phyloP scores from a whole-genome alignment of 495 filamentous ascomycete genomes.

The Poronia punctata region DNA sequence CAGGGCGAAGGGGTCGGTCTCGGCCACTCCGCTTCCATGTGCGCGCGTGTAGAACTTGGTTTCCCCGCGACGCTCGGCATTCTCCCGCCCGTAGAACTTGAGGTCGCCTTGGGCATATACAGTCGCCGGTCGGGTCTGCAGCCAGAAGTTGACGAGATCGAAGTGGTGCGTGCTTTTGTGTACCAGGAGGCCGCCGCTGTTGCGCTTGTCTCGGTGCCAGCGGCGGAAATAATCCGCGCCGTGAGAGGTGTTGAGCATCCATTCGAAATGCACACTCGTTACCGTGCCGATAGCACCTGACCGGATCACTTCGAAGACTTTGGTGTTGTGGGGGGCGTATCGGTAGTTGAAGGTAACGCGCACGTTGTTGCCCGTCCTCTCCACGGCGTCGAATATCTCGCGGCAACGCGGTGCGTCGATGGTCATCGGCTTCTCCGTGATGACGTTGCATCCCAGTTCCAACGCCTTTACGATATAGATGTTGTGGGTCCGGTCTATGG shows the following conservation, averaged over 20 bases:
- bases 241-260: constrained; percentile 53
- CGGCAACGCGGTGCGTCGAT: constrained; percentile 48
- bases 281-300: constrained; percentile 46
- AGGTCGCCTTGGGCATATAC: constrained; percentile 42
- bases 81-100: constrained; percentile 41
- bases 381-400: constrained; percentile 39
- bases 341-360: constrained; percentile 47
- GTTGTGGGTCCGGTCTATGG: constrained; percentile 53
- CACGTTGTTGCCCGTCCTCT: constrained; percentile 28
- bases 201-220: constrained; percentile 53
- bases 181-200: constrained; percentile 47
- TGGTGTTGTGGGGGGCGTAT: constrained; percentile 47
- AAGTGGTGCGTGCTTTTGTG: constrained; percentile 48
- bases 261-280: constrained; percentile 52
- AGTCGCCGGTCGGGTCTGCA: constrained; percentile 35
- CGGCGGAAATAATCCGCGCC: constrained; percentile 56
- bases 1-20: constrained; percentile 43
- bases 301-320: constrained; percentile 40
- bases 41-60: constrained; percentile 34
- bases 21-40: constrained; percentile 28
- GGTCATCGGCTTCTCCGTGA: constrained; percentile 57
- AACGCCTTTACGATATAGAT: constrained; percentile 49
- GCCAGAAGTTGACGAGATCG: constrained; percentile 47
- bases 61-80: constrained; percentile 34
- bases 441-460: constrained; percentile 48